Evolutionary conservation across 2,329 filamentous ascomycete species (phyloP).

Genomic region (Leptographium procerum): DNA sequence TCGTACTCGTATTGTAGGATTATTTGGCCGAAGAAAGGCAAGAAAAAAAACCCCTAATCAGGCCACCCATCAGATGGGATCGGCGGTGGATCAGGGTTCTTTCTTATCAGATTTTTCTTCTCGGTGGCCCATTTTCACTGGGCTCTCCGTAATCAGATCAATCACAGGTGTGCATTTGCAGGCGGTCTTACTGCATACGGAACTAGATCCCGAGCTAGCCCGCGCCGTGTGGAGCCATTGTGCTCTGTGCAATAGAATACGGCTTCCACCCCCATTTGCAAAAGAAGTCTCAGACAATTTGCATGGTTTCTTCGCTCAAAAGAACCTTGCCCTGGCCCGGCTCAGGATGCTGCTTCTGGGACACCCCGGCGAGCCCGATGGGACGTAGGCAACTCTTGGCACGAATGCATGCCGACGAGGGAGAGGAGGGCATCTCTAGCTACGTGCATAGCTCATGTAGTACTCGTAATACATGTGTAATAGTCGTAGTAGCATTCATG

Average conservation of each 20-base stretch:
- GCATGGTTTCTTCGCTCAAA: no score
- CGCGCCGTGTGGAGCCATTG: neutral
- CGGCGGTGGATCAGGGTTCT: neutral
- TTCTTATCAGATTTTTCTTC: conserved; percentile 1
- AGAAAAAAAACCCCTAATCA: no score
- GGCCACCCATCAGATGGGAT: neutral
- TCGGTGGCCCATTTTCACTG: neutral
- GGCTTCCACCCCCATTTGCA: no score
- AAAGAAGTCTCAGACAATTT: no score
- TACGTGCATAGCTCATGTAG: no score
- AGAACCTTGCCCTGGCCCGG: no score
- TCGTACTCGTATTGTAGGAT: no score
- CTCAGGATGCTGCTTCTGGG: neutral
- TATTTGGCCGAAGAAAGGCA: neutral
- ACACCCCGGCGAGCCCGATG: neutral
- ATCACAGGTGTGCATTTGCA: neutral
- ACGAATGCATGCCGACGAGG: neutral
- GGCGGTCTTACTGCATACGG: neutral
- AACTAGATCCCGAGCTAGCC: neutral
- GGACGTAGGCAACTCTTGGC: neutral
- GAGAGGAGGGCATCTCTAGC: neutral
- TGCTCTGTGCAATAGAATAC: neutral
- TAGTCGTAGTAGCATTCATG: neutral
- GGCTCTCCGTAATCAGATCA: neutral
- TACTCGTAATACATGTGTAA: no score